Base-by-base conservation (phyloP, 306 rosid genomes). In the Senna siamea region DNA sequence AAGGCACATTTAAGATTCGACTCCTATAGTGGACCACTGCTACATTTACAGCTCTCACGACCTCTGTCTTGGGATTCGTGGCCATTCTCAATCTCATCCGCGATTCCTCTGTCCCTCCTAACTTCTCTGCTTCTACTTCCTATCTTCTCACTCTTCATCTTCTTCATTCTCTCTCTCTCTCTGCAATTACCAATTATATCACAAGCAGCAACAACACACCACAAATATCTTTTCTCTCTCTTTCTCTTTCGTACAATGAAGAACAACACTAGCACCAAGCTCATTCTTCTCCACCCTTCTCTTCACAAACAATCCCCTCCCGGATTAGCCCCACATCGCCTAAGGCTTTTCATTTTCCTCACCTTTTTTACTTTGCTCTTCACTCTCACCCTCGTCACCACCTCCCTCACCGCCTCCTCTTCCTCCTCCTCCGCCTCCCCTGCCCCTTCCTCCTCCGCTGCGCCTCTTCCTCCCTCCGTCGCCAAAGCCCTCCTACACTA, bases 401-500 rank as follows among this genome's bases (percentile, higher is more conserved):
- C 65, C 32, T 35, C 28, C 88, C 44, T 85, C 59, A 74, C 90
- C 41, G 85, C 89, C 85, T 37, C 8, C 40, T 37, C 37, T 32
- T 5, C 66, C 73, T 2, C 81, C 78, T 2, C 77, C 17, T 4
- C 59, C 61, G 4, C 69, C 66, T 0, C 78, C 52, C 3, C 78
- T 5, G 2, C 50, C 30, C 2, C 75, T 64, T 9, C 71, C 73
- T 3, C 83, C 78, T 2, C 77, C 17, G 0, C 85, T 69, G 3
- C 82, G 9, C 83, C 92, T 1, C 86, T 89, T 11, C 92, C 93
- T 0, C 73, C 85, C 22, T 73, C 92, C 18, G 66, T 89, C 22
- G 19, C 89, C 72, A 83, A 86, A 22, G 91, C 98, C 2, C 96
- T 94, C 43, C 88, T 94, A 14, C 97, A 89, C 81, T 94, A 94